Evolutionary conservation across 2,329 filamentous ascomycete species (phyloP), one percentile per base, ranked within the genome.

Genomic region (Ophiocordyceps polyrhachis-furcata): DNA sequence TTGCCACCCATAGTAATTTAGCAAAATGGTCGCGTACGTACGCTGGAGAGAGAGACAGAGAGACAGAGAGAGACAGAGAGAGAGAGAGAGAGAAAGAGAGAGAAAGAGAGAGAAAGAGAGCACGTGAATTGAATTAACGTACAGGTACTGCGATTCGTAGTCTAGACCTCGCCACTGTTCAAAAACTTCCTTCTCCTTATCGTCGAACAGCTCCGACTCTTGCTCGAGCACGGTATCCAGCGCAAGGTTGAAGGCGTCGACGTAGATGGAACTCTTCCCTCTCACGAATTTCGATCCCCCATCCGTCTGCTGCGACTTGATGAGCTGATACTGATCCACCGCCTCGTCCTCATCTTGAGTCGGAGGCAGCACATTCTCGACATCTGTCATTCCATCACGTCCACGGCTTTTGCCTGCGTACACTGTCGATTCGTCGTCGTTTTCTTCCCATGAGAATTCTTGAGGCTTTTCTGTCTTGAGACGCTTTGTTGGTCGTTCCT

Each of bases 221-320:
- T 96, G 85, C 43, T 85, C 79, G 13, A 96, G 64, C 4, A 98
- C 91, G 0, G 85, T 94, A 47, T 89, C 80, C 43, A 98, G 66
- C 2, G 89, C 86, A 14, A 96, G 68, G 55, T 94, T 94, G 68
- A 98, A 98, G 1, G 91, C 91, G 63, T 98, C 91, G 17, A 95
- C 86, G 55, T 98, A 98, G 45, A 98, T 85, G 1, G 88, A 96
- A 55, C 80, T 93, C 58, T 77, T 79, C 0, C 86, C 85, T 54
- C 71, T 76, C 5, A 78, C 62, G 85, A 85, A 71, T 68, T 5
- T 67, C 55, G 9, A 67, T 56, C 11, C 64, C 2, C 52, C 51
- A 41, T 58, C 55, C 4, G 48, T 46, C 48, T 76, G 72, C 19
- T 73, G 77, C 25, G 73, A 71, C 51, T 74, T 74, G 50, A 79